These are phyloP conservation scores for Leptoxyphium fumago DNA, from an alignment of 2,329 filamentous ascomycete species.

Conservation along the genomic window DNA sequence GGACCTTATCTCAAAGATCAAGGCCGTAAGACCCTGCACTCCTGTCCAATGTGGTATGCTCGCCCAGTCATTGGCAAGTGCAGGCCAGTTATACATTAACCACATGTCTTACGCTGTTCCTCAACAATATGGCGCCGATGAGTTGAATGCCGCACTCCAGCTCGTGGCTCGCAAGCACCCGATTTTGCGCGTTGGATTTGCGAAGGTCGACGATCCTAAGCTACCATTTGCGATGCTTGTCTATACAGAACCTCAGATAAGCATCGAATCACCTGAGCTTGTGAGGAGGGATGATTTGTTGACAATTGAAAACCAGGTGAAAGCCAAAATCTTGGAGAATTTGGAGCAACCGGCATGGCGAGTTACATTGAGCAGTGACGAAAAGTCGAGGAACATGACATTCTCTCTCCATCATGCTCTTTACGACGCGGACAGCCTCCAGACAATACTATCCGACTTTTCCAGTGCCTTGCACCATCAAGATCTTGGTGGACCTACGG, in stretches of 20 bases:
- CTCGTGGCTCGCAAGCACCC: conserved; percentile 40
- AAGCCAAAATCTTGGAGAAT: conserved; percentile 23
- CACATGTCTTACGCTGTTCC: conserved; percentile 43
- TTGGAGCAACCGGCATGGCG: conserved; percentile 50
- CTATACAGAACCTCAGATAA: conserved; percentile 23
- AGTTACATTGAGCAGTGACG: conserved; percentile 32
- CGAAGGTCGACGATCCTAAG: conserved; percentile 43
- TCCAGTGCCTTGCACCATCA: conserved; percentile 22
- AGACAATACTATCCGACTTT: conserved; percentile 49
- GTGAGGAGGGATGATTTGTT: conserved; percentile 18
- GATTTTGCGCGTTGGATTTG: conserved; percentile 66
- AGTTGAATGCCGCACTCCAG: conserved; percentile 46
- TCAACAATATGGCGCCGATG: conserved; percentile 21
- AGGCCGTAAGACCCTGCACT: conserved; percentile 61
- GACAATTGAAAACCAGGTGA: conserved; percentile 1
- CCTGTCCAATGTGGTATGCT: conserved; percentile 68
- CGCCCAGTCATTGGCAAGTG: conserved; percentile 53
- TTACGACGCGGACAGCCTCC: conserved; percentile 68
- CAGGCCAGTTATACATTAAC: conserved; percentile 62
- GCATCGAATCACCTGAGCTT: conserved; percentile 1
- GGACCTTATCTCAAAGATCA: conserved; percentile 27
- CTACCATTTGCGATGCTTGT: conserved; percentile 63
- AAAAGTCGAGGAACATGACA: conserved; percentile 21
- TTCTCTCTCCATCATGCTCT: conserved; percentile 62
- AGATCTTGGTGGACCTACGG: conserved; percentile 9